Base-by-base conservation (phyloP, 495 filamentous ascomycete species). In the Halenospora varia region DNA sequence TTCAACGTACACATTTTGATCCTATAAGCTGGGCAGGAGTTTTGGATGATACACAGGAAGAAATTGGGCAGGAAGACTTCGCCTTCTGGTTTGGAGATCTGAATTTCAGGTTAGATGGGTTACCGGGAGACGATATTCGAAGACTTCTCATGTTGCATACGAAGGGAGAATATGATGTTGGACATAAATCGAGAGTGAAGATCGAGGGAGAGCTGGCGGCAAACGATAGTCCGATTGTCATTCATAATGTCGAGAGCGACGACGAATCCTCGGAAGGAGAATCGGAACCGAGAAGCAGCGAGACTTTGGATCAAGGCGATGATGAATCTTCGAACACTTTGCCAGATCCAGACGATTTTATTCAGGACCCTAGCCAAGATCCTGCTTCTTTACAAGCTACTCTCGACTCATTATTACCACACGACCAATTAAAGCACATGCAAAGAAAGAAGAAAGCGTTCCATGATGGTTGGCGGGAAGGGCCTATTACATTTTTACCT, bases 11-110 rank as follows among this genome's bases (percentile, higher is more conserved):
- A 11, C 83, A 77, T 55, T 97, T 97, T 66, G 79, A 86, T 3
- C 82, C 89, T 1, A 77, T 93, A 17, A 75, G 75, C 42, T 73
- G 84, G 51, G 77, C 79, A 2, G 77, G 81, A 10, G 76, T 84
- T 10, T 75, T 71, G 9, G 75, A 79, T 25, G 76, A 78, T 29
- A 69, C 70, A 0, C 73, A 73, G 10, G 90, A 96, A 59, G 74
- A 72, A n/a, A 86, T 99, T 58, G 92, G 90, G 1, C 86, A 91
- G 47, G 91, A 93, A 59, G 94, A 97, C 67, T 92, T 96, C 71
- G 81, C 86, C 1, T 96, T 97, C 63, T 97, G 92, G 90, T 91
- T 96, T 68, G 95, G 95, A 19, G 95, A 99, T 70, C 77, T 99
- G 9, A 99, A 99, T 70, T 99, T 96, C 65, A 81, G 95, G 29